A percentile compares a stretch with the other conserved stretches of the same genome.
Conservation (phyloP, 2,329 filamentous ascomycete genomes). For the Hypoxylon sp. region DNA sequence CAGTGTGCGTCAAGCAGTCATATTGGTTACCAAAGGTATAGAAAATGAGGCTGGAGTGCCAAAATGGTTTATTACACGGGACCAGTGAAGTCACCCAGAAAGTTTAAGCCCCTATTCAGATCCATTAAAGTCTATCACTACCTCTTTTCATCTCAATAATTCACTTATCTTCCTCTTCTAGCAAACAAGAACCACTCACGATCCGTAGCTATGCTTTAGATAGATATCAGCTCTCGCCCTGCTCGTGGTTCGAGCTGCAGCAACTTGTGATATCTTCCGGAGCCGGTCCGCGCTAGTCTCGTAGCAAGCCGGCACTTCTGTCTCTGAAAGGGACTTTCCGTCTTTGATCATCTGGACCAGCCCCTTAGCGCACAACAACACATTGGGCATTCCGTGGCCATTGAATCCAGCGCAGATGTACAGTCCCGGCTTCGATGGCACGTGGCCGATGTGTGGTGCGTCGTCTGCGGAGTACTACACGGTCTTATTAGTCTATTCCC, state of each 20-base stretch:
- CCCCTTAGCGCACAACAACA: slow-evolving; percentile 46
- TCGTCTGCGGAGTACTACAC: slow-evolving; percentile 45
- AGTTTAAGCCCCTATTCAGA: slow-evolving; percentile 7
- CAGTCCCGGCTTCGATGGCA: slow-evolving; percentile 45
- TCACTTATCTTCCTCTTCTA: not conserved
- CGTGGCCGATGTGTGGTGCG: slow-evolving; percentile 46
- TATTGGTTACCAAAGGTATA: not conserved
- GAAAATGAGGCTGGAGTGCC: not conserved
- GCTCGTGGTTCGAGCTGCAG: slow-evolving; percentile 13
- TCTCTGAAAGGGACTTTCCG: slow-evolving; percentile 43
- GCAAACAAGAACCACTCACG: not conserved
- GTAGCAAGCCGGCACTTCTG: slow-evolving; percentile 46
- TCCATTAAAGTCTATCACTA: slow-evolving; percentile 7
- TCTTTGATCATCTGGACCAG: slow-evolving; percentile 46
- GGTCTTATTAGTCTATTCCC: slow-evolving; percentile 9
- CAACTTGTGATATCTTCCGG: slow-evolving; percentile 26
- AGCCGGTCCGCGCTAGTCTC: slow-evolving; percentile 46
- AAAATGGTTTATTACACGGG: not conserved
- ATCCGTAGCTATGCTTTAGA: slow-evolving; percentile 31
- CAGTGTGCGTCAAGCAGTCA: not conserved
- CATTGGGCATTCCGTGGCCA: slow-evolving; percentile 51
- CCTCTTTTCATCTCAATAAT: not conserved
- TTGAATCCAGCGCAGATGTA: slow-evolving; percentile 49
- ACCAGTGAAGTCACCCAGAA: not conserved
- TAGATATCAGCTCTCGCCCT: slow-evolving; percentile 37